These are phyloP conservation scores for Russula virescens DNA, from an alignment of 768 basidiomycete genomes.

Conservation along the genomic window DNA sequence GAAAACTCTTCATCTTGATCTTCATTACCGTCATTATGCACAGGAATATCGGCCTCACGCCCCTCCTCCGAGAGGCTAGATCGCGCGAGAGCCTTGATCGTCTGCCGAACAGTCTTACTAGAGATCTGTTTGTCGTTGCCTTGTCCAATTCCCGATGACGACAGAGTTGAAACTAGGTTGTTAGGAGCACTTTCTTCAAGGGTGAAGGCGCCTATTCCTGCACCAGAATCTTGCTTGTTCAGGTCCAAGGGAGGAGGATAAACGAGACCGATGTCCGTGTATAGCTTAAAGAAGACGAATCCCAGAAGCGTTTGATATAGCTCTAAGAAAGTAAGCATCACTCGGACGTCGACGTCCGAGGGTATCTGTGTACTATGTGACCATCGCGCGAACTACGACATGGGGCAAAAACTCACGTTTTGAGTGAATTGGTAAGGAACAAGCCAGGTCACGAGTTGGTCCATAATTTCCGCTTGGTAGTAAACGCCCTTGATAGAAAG, in stretches of 20 bases:
- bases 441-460: slow-evolving; percentile 91
- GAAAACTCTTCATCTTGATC: slow-evolving; percentile 62
- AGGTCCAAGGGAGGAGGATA: slow-evolving; percentile 92
- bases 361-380: slow-evolving; percentile 57
- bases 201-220: slow-evolving; percentile 83
- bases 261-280: slow-evolving; percentile 84
- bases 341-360: slow-evolving; percentile 91
- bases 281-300: slow-evolving; percentile 97
- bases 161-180: slow-evolving; percentile 25
- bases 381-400: neutral
- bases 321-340: slow-evolving; percentile 97
- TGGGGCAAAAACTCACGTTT: slow-evolving; percentile 47
- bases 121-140: slow-evolving; percentile 43
- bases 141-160: slow-evolving; percentile 29
- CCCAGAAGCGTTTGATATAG: slow-evolving; percentile 95
- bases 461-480: slow-evolving; percentile 93
- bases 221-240: slow-evolving; percentile 76
- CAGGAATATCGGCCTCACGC: slow-evolving; percentile 28
- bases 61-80: slow-evolving; percentile 31
- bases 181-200: slow-evolving; percentile 48
- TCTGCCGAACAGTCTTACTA: slow-evolving; percentile 55
- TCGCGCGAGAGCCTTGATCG: slow-evolving; percentile 48
- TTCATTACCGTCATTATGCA: slow-evolving; percentile 28
- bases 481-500: slow-evolving; percentile 97
- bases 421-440: slow-evolving; percentile 98